A percentile compares a stretch with the other conserved stretches of the same genome.
Conservation (phyloP, 345 rosid genomes). For the Cardamine occulta region DNA sequence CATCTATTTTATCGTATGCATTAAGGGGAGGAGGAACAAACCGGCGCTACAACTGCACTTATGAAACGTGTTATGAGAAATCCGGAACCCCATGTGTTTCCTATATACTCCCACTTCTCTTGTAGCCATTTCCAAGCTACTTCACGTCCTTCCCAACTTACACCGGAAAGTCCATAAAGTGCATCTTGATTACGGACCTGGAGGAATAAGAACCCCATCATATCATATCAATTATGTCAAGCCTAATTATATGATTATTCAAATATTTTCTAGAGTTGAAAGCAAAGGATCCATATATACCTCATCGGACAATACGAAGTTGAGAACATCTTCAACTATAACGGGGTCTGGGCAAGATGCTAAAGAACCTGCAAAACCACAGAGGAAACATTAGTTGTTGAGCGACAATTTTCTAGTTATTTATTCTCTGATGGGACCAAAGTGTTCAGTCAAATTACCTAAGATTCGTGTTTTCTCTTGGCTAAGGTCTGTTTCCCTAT, state of each 20-base stretch:
- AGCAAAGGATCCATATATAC: constrained; percentile 44
- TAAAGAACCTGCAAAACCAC: constrained; percentile 61
- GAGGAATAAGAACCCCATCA: constrained; percentile 8
- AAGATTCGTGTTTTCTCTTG: constrained; percentile 95
- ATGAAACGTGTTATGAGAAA: constrained; percentile 73
- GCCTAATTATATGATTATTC: background rate
- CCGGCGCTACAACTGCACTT: constrained; percentile 79
- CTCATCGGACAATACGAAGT: constrained; percentile 78
- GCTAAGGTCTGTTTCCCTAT: constrained; percentile 94
- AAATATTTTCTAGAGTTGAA: background rate
- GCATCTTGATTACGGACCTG: constrained; percentile 96
- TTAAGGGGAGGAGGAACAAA: constrained; percentile 36
- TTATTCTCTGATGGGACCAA: background rate
- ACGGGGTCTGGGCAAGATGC: constrained; percentile 68
- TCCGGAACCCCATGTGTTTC: constrained; percentile 72
- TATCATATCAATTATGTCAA: constrained; percentile 11
- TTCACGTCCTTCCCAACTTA: constrained; percentile 83
- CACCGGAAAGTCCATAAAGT: constrained; percentile 68
- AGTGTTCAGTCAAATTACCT: constrained; percentile 47
- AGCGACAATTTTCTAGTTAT: background rate
- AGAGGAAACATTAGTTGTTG: background rate
- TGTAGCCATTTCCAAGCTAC: constrained; percentile 91
- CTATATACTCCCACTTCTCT: constrained; percentile 82
- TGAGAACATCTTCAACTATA: constrained; percentile 69
- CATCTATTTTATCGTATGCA: background rate